phyloP scores from a whole-genome alignment of 257 asterid genomes.

The Paraleonurus japonicus region DNA sequence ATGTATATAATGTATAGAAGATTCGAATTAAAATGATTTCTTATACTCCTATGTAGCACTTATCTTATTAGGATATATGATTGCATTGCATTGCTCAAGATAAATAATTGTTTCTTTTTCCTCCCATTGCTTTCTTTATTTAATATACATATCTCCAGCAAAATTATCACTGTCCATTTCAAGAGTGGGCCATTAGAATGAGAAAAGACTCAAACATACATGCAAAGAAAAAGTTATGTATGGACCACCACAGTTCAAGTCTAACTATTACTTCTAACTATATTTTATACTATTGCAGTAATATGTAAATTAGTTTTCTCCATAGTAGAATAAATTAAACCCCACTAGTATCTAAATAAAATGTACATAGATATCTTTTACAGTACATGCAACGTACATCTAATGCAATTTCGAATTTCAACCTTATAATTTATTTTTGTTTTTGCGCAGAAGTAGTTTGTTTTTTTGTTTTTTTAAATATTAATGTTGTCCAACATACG shows the following conservation, averaged over 20 bases:
- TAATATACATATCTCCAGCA: constrained; percentile 23
- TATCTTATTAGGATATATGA: background rate
- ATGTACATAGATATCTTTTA: too few relatives aligned
- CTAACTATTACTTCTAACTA: constrained; percentile 15
- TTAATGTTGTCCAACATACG: too few relatives aligned
- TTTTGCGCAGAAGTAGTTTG: too few relatives aligned
- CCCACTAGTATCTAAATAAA: background rate
- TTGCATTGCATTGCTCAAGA: background rate
- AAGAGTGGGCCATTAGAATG: constrained; percentile 36
- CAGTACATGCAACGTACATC: too few relatives aligned
- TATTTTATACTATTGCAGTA: background rate
- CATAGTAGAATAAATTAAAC: background rate
- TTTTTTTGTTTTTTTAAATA: too few relatives aligned
- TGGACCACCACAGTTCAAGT: constrained; percentile 27
- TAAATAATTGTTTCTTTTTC: background rate
- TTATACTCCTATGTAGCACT: background rate
- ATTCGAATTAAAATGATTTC: background rate
- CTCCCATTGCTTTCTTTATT: constrained; percentile 11
- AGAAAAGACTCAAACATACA: constrained; percentile 30
- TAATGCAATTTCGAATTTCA: too few relatives aligned
- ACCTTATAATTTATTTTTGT: too few relatives aligned
- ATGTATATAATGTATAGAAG: too few relatives aligned
- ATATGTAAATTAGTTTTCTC: background rate
- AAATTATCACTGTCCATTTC: constrained; percentile 36
- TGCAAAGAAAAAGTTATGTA: constrained; percentile 24